Percentiles rank a stretch among this genome's conserved stretches.
phyloP scores from a whole-genome alignment of 371 early-diverging fungal genomes.

The Mucor racemosus region DNA sequence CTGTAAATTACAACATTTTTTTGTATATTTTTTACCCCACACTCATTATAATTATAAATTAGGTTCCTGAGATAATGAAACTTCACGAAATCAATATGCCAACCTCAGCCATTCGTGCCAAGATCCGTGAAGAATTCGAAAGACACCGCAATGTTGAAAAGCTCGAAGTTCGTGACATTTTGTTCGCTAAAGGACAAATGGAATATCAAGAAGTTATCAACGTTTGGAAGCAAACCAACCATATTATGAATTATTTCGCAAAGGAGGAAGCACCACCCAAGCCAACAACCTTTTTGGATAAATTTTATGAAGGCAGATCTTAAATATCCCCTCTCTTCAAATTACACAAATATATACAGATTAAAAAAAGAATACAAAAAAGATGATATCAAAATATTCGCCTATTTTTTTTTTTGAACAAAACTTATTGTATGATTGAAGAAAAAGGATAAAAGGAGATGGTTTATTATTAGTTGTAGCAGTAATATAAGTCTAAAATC shows the following conservation, averaged over 20 bases:
- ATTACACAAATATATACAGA: slow-evolving; percentile 1
- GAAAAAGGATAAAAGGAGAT: neutral
- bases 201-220: slow-evolving; percentile 95
- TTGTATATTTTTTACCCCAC: neutral
- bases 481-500: neutral
- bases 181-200: slow-evolving; percentile 86
- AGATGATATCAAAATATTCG: neutral
- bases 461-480: neutral
- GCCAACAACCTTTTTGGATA: slow-evolving; percentile 79
- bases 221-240: slow-evolving; percentile 93
- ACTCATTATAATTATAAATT: neutral
- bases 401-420: slow-evolving; percentile 1
- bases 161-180: slow-evolving; percentile 79
- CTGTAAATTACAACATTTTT: slow-evolving; percentile 42
- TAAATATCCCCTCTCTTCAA: slow-evolving; percentile 19
- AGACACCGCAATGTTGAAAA: slow-evolving; percentile 85
- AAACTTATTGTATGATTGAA: neutral
- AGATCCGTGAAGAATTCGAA: slow-evolving; percentile 93
- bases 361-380: slow-evolving; percentile 7
- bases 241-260: slow-evolving; percentile 89
- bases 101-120: slow-evolving; percentile 72
- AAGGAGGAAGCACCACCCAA: slow-evolving; percentile 78
- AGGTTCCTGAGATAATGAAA: slow-evolving; percentile 84
- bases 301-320: slow-evolving; percentile 81
- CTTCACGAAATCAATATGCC: slow-evolving; percentile 84